Conservation (phyloP, 768 basidiomycete species). For the Fistulinella prunicolor region DNA sequence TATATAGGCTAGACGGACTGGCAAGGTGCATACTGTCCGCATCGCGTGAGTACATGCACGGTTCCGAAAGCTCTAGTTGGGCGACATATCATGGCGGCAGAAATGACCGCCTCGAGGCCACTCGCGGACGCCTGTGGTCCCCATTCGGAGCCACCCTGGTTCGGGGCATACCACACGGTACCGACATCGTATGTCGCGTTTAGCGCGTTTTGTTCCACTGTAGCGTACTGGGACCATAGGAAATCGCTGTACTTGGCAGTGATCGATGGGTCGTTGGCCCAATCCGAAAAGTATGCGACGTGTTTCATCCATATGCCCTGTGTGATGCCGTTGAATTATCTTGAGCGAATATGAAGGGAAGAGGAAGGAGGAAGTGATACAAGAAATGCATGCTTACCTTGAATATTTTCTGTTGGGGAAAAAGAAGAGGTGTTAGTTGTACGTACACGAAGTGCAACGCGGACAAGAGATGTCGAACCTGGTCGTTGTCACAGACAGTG, state of each 20-base stretch:
- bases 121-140: constrained; percentile 29
- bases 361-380: no score
- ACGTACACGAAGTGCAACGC: background rate
- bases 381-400: constrained; percentile 32
- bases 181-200: constrained; percentile 41
- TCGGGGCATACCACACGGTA: constrained; percentile 31
- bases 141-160: constrained; percentile 28
- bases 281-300: constrained; percentile 48
- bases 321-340: background rate
- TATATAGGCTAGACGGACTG: no score
- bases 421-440: background rate
- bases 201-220: constrained; percentile 38
- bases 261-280: constrained; percentile 40
- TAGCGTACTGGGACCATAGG: constrained; percentile 38
- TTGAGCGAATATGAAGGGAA: no score
- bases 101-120: constrained; percentile 30
- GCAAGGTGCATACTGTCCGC: constrained; percentile 21
- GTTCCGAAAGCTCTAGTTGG: background rate
- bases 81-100: constrained; percentile 24
- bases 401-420: constrained; percentile 23
- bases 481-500: constrained; percentile 44
- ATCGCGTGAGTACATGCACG: background rate
- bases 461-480: constrained; percentile 22
- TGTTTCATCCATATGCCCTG: constrained; percentile 52
- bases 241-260: constrained; percentile 39